These are phyloP conservation scores for Tulasnella sp. DNA, from an alignment of 768 basidiomycete genomes.

Conservation along the genomic window DNA sequence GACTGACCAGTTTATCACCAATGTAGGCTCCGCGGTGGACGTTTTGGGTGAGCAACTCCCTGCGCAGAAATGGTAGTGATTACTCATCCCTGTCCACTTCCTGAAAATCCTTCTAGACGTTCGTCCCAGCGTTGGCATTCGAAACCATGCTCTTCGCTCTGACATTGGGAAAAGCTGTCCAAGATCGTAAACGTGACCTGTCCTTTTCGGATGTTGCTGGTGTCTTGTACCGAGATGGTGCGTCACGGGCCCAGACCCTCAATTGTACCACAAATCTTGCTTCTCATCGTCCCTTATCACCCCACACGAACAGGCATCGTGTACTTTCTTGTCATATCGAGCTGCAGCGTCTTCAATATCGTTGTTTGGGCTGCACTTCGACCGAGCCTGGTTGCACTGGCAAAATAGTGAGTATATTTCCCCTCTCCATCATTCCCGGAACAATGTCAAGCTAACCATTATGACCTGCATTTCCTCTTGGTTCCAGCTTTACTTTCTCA, in stretches of 20 bases:
- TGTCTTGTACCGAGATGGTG: slow-evolving; percentile 9
- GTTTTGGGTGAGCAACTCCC: neutral
- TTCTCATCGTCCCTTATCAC: neutral
- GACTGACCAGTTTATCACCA: no score
- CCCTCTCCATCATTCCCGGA: no score
- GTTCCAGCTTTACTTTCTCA: slow-evolving; percentile 5
- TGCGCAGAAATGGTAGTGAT: neutral
- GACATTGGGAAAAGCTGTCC: neutral
- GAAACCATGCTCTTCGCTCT: slow-evolving; percentile 2
- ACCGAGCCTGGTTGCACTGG: neutral
- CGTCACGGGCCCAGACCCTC: neutral
- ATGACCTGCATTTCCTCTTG: no score
- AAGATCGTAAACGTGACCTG: neutral
- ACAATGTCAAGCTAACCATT: no score
- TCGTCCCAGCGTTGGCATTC: neutral
- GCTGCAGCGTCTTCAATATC: slow-evolving; percentile 6
- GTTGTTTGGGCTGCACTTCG: slow-evolving; percentile 5
- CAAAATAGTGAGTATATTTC: neutral
- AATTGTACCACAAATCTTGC: neutral
- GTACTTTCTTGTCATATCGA: slow-evolving; percentile 1
- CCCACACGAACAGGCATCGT: neutral
- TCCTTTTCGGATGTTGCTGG: neutral
- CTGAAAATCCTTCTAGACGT: neutral
- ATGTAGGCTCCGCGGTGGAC: neutral
- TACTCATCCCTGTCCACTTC: neutral